Percentiles rank a stretch among this genome's conserved stretches.
Evolutionary conservation across 2,329 filamentous ascomycete species (phyloP).

Genomic region (Fusarium nygamai): DNA sequence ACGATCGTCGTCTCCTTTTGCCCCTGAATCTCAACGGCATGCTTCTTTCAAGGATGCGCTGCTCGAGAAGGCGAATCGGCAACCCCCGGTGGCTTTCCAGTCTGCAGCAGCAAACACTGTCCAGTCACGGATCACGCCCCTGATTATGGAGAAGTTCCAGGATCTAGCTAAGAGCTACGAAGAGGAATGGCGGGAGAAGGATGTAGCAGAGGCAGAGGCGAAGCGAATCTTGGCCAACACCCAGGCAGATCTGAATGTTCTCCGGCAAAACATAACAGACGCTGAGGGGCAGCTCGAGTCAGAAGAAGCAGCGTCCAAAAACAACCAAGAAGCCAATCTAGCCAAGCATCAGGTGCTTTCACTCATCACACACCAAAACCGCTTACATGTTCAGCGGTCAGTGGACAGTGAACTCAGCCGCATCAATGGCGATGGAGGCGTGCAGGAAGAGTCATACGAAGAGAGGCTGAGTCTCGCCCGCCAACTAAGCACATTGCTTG

Average conservation of each 20-base stretch:
- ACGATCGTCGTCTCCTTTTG: constrained; percentile 79
- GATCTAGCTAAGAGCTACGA: constrained; percentile 78
- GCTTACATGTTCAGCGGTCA: constrained; percentile 61
- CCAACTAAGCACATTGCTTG: constrained; percentile 65
- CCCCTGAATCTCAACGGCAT: constrained; percentile 67
- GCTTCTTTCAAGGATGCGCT: constrained; percentile 64
- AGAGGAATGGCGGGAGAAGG: constrained; percentile 78
- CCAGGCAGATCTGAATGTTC: constrained; percentile 70
- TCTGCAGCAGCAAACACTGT: constrained; percentile 76
- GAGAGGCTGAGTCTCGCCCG: constrained; percentile 67
- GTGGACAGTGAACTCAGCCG: constrained; percentile 62
- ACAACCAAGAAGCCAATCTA: constrained; percentile 61
- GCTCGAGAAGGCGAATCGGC: constrained; percentile 54
- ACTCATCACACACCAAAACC: constrained; percentile 62
- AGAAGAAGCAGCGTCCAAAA: constrained; percentile 62
- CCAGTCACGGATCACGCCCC: constrained; percentile 73
- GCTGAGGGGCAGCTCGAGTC: constrained; percentile 65
- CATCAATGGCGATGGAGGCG: constrained; percentile 58
- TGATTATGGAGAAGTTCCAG: constrained; percentile 77
- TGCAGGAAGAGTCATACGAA: constrained; percentile 58
- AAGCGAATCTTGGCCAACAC: constrained; percentile 73
- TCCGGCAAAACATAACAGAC: constrained; percentile 69
- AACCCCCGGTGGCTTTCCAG: constrained; percentile 57
- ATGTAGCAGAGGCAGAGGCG: constrained; percentile 74
- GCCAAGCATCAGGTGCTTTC: constrained; percentile 61